Base-by-base conservation (phyloP, 331 rosid species). In the Quercus tomentella region DNA sequence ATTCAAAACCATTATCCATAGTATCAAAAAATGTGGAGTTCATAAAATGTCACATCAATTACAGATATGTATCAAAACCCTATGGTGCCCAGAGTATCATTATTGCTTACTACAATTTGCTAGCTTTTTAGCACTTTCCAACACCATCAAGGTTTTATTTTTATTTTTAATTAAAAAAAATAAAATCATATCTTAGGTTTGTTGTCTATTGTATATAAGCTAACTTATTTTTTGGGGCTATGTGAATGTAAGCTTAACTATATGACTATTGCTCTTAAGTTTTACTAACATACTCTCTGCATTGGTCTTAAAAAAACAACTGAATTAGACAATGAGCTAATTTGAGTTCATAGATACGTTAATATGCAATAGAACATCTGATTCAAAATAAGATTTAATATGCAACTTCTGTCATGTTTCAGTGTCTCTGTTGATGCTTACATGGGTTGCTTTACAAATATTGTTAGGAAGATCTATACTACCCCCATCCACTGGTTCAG, bases 401-500 rank as follows among this genome's bases (percentile, higher is more conserved):
- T 28, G 70, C 70, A 25, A 63, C 70, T 63, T 65, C 41, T 31
- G 3, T 65, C 26, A 25, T 61, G 33, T 10, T 30, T 65, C 11
- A 65, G 12, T 30, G n/a, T 15, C 9, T 63, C 28, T 33, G 37
- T 31, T 30, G 45, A 41, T 41, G 49, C 49, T 41, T 41, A 41
- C 49, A 41, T 41, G 12, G 14, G 49, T 7, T 41, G 49, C 14
- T 65, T 30, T 30, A 2, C 7, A 7, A 6, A 65, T 65, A 65
- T 65, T 65, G 6, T 65, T 65, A 93, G 98, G 98, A 91, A 79
- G 98, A 93, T 77, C 85, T 91, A 80, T 93, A 93, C 83, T 93
- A 93, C 80, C 98, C 98, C 43, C 98, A 93, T 43, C 97, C 98
- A 26, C 79, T 91, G 0, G 79, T 93, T 69, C 98, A 93, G 76